Percentiles rank a stretch among this genome's conserved stretches.
These are phyloP conservation scores for Tolypocladium pustulatum DNA, from an alignment of 2,329 filamentous ascomycete species.

Conservation along the genomic window DNA sequence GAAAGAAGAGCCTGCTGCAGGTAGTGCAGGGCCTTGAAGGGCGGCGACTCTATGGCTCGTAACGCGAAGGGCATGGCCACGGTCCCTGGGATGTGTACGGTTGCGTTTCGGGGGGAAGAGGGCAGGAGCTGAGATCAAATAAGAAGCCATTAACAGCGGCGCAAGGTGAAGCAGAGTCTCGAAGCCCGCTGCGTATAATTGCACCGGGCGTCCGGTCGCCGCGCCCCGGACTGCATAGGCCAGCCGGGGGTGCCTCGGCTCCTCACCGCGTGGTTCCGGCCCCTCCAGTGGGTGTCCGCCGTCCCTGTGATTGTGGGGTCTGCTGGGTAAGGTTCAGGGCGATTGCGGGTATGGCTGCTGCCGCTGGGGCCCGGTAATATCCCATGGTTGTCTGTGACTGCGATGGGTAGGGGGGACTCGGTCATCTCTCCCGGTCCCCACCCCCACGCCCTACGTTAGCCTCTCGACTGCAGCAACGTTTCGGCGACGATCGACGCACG, in stretches of 20 bases:
- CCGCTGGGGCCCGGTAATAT: not conserved
- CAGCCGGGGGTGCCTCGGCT: not conserved
- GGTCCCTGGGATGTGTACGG: not conserved
- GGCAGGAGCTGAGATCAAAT: not conserved
- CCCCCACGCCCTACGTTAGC: not conserved
- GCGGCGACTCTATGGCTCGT: constrained; percentile 5
- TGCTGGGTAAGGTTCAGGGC: not conserved
- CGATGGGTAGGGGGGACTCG: no score
- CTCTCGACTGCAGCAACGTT: not conserved
- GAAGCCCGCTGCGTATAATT: not conserved
- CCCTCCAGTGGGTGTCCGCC: not conserved
- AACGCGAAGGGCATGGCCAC: constrained; percentile 3
- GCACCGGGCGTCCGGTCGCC: not conserved
- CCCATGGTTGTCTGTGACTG: no score
- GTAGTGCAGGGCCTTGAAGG: constrained; percentile 4
- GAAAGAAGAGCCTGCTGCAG: constrained; percentile 3
- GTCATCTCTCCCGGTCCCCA: not conserved
- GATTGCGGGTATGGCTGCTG: not conserved
- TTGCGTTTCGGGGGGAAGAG: not conserved
- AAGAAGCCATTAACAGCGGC: not conserved
- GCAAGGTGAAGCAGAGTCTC: not conserved
- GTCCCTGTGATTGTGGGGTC: not conserved
- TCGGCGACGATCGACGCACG: not conserved
- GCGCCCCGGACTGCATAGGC: not conserved
- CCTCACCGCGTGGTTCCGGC: not conserved